Base-by-base conservation (phyloP, 768 basidiomycete species). In the Termitomyces sp. region DNA sequence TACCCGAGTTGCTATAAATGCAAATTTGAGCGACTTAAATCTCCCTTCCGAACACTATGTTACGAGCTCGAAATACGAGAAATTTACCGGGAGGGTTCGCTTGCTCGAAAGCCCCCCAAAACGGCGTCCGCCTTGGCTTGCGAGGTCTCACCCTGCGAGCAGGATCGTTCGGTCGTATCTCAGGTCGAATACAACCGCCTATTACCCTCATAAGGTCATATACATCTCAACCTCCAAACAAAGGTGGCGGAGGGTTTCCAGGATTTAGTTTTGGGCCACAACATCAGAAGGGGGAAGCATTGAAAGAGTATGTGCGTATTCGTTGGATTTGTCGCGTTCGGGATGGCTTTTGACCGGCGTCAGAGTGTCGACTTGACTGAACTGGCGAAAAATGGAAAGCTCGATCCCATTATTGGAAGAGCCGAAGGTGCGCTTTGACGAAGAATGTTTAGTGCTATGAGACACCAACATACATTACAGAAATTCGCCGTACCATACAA, bases 401-500 rank as follows among this genome's bases (percentile, higher is more conserved):
- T 96, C 2, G 94, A 97, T 68, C 94, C 94, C 0, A 86, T 84
- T 6, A 97, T 97, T 68, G 94, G 94, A 3, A 74, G 91, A 65
- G 91, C 93, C 58, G 90, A 93, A 73, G 90, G 89, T 80, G 59
- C 17, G 75, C 62, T 23, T 30, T 30, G 33, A 5, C 4, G 26
- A 5, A 23, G 7, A 48, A 23, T 40, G n/a, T 19, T 47, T 15
- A 51, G 40, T 21, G 4, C 15, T 15, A 23, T 14, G 15, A 49
- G 40, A 60, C 38, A 50, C 44, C 56, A 33, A 58, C 17, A 7
- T 19, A 10, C 15, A 5, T 6, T 26, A 15, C 57, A 80, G 93
- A 96, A 73, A 96, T 96, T 59, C 81, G 91, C 9, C 77, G 94
- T 49, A 95, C 93, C 1, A 87, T 96, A 57, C 94, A 96, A 71